A percentile compares a stretch with the other conserved stretches of the same genome.
Conservation (phyloP, 306 rosid species). For the Nissolia schottii region DNA sequence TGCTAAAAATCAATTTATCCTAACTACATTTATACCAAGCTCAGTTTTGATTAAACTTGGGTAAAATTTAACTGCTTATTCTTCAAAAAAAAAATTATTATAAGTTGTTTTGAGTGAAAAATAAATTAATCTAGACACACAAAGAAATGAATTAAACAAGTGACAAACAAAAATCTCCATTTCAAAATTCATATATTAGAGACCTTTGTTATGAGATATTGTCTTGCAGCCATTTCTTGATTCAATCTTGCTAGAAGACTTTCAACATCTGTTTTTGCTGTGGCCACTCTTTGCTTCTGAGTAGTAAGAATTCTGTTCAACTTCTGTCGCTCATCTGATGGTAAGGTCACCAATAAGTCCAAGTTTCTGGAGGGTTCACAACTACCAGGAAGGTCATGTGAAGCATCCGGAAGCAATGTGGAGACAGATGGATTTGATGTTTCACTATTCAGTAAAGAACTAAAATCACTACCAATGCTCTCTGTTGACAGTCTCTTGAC, state of each 20-base stretch:
- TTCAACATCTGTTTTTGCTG: slow-evolving; percentile 68
- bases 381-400: slow-evolving; percentile 32
- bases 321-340: slow-evolving; percentile 49
- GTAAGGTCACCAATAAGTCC: slow-evolving; percentile 47
- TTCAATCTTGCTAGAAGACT: slow-evolving; percentile 80
- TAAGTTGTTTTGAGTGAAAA: neutral
- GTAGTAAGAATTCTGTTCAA: slow-evolving; percentile 63
- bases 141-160: neutral
- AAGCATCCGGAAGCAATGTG: slow-evolving; percentile 31
- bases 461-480: slow-evolving; percentile 50
- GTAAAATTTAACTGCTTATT: neutral
- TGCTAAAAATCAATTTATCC: slow-evolving; percentile 5
- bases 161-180: neutral
- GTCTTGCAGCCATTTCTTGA: slow-evolving; percentile 81
- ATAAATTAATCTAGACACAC: neutral
- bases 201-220: slow-evolving; percentile 80
- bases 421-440: slow-evolving; percentile 28
- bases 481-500: slow-evolving; percentile 44
- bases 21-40: neutral
- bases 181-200: neutral
- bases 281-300: slow-evolving; percentile 57
- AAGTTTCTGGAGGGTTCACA: slow-evolving; percentile 36
- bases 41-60: neutral
- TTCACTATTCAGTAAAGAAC: slow-evolving; percentile 37
- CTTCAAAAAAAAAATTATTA: neutral